phyloP scores from a whole-genome alignment of 768 basidiomycete species.

The Tylopilus balloui region DNA sequence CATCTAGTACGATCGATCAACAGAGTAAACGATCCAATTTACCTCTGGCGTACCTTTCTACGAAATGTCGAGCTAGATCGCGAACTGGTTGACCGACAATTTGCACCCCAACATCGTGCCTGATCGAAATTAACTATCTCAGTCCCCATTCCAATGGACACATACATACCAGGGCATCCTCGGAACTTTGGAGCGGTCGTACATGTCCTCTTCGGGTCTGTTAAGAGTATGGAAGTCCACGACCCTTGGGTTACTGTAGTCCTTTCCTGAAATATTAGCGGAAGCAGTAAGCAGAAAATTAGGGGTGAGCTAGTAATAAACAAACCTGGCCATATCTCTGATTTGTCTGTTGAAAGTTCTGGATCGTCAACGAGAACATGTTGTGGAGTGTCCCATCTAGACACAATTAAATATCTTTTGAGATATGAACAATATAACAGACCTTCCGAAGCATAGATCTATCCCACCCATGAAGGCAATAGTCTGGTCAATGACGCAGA shows the following conservation, averaged over 20 bases:
- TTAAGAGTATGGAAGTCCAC: slow-evolving; percentile 79
- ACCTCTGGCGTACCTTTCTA: slow-evolving; percentile 60
- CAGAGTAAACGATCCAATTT: neutral
- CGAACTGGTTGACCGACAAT: slow-evolving; percentile 95
- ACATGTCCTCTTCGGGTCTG: slow-evolving; percentile 94
- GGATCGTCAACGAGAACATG: slow-evolving; percentile 87
- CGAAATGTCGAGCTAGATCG: slow-evolving; percentile 91
- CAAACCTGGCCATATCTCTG: slow-evolving; percentile 84
- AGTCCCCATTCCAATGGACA: neutral
- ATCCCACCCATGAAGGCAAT: slow-evolving; percentile 98
- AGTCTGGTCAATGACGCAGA: slow-evolving; percentile 95
- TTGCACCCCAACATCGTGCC: slow-evolving; percentile 97
- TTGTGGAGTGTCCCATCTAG: slow-evolving; percentile 93
- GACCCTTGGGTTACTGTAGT: slow-evolving; percentile 88
- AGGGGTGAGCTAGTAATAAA: neutral
- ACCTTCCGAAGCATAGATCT: slow-evolving; percentile 91
- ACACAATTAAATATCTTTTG: slow-evolving; percentile 1
- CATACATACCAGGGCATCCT: slow-evolving; percentile 88
- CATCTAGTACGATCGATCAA: slow-evolving; percentile 49
- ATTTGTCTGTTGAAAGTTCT: slow-evolving; percentile 50
- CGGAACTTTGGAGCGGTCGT: slow-evolving; percentile 82
- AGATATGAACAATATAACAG: slow-evolving; percentile 2
- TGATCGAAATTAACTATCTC: slow-evolving; percentile 26
- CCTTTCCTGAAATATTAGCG: slow-evolving; percentile 60
- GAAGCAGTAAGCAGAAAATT: neutral